Conservation (phyloP, 1,284 basidiomycete species). For the Stereum hirsutum region DNA sequence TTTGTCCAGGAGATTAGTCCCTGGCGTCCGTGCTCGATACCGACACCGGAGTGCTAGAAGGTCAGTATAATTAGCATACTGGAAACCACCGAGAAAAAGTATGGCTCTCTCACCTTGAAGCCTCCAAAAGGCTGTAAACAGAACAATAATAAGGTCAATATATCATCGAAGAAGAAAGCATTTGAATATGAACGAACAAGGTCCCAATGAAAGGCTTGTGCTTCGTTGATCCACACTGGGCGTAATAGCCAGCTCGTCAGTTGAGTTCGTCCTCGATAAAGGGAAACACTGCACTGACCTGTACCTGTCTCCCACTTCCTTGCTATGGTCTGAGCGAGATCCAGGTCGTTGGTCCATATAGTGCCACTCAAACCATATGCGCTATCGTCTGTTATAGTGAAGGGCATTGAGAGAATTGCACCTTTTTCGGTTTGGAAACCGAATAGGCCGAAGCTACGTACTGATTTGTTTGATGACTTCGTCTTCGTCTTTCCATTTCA, state of each 20-base stretch:
- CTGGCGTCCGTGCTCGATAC: neutral
- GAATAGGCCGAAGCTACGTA: neutral
- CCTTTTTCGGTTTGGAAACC: neutral
- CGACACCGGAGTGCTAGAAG: neutral
- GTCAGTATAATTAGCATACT: neutral
- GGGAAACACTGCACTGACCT: neutral
- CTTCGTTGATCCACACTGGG: neutral
- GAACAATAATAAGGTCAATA: neutral
- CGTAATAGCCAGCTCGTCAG: neutral
- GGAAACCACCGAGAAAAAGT: neutral
- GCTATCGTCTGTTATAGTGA: neutral
- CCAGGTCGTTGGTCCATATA: neutral
- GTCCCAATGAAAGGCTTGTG: neutral
- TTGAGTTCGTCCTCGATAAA: neutral
- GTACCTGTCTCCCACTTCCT: neutral
- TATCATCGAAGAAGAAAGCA: neutral
- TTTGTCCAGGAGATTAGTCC: neutral
- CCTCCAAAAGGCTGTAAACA: neutral
- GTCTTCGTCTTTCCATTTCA: neutral
- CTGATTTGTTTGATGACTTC: neutral
- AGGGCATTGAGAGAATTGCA: neutral
- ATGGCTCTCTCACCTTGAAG: neutral
- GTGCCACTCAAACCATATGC: neutral
- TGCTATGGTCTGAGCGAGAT: neutral
- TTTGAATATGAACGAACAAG: neutral